phyloP scores from a whole-genome alignment of 495 filamentous ascomycete species.

The Hypoxylon crocopeplum region DNA sequence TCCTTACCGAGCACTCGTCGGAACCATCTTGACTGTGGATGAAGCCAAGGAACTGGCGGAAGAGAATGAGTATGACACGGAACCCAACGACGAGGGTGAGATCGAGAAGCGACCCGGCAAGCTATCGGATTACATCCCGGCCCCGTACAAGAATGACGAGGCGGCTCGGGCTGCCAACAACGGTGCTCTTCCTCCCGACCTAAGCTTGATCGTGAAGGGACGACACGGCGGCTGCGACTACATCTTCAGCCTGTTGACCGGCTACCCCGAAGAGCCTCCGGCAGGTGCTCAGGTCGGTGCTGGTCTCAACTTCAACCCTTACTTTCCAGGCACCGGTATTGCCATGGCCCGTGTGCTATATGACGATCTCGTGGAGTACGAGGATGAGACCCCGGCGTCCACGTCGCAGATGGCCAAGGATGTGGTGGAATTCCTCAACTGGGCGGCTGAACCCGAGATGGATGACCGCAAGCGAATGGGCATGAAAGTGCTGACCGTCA shows the following conservation, averaged over 20 bases:
- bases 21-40: conserved; percentile 90
- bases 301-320: conserved; percentile 99
- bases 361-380: conserved; percentile 97
- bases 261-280: conserved; percentile 96
- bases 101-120: conserved; percentile 99
- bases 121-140: conserved; percentile 94
- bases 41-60: conserved; percentile 97
- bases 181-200: conserved; percentile 95
- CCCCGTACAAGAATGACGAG: conserved; percentile 98
- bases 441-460: conserved; percentile 98
- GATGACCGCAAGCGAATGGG: conserved; percentile 99
- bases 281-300: conserved; percentile 79
- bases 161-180: conserved; percentile 98
- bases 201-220: conserved; percentile 96
- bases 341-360: conserved; percentile 98
- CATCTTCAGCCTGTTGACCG: conserved; percentile 96
- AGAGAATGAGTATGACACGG: conserved; percentile 97
- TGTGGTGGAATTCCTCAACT: conserved; percentile 98
- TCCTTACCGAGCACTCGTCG: conserved; percentile 92
- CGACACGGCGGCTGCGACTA: conserved; percentile 98
- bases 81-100: conserved; percentile 97
- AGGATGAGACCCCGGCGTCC: conserved; percentile 92
- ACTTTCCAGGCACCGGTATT: conserved; percentile 99
- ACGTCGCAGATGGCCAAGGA: conserved; percentile 99
- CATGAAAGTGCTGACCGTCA: conserved; percentile 85